Percentiles rank a stretch among this genome's conserved stretches.
Conservation (phyloP, 371 early-diverging fungal genomes). For the Mucor circinelloides region DNA sequence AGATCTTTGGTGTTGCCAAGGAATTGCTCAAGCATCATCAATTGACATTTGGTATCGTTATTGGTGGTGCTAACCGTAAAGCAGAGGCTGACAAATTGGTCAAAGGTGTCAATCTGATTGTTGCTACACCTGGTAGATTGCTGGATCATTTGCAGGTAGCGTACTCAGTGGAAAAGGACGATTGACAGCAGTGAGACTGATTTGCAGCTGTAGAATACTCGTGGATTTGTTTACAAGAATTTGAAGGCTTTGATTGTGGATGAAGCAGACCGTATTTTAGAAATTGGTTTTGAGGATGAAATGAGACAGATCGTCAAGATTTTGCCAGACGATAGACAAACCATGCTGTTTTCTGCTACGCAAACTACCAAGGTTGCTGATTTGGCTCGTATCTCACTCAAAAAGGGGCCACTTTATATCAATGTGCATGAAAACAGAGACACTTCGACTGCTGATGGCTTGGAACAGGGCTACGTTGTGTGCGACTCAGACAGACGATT, state of each 20-base stretch:
- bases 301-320: slow-evolving; percentile 96
- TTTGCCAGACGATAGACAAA: slow-evolving; percentile 86
- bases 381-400: slow-evolving; percentile 91
- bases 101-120: slow-evolving; percentile 93
- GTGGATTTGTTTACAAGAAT: slow-evolving; percentile 90
- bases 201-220: slow-evolving; percentile 65
- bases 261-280: slow-evolving; percentile 98
- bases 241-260: slow-evolving; percentile 94
- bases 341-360: slow-evolving; percentile 99
- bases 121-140: slow-evolving; percentile 98
- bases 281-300: slow-evolving; percentile 98
- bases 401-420: slow-evolving; percentile 92
- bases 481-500: slow-evolving; percentile 92
- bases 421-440: slow-evolving; percentile 94
- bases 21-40: slow-evolving; percentile 89
- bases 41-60: slow-evolving; percentile 94
- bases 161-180: neutral
- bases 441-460: slow-evolving; percentile 88
- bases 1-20: slow-evolving; percentile 98
- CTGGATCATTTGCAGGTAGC: slow-evolving; percentile 90
- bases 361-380: slow-evolving; percentile 97
- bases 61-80: slow-evolving; percentile 96
- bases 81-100: slow-evolving; percentile 93
- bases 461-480: slow-evolving; percentile 97
- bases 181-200: neutral